Percentiles rank a stretch among this genome's conserved stretches.
Evolutionary conservation across 2,329 filamentous ascomycete genomes (phyloP).

Genomic region (Aspergillus versicolor): DNA sequence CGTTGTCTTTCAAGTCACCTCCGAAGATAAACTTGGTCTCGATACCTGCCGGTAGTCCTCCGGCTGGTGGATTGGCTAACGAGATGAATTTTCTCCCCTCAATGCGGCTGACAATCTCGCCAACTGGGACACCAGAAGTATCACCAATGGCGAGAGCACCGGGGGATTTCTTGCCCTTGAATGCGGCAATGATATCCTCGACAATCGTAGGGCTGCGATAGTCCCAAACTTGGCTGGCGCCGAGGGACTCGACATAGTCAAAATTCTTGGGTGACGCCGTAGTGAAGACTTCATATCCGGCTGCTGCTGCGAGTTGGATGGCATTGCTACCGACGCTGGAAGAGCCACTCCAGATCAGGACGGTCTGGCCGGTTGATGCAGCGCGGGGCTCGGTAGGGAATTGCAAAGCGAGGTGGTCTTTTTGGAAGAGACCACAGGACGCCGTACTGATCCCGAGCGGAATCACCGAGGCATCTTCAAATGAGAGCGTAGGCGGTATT

Average conservation of each 20-base stretch:
- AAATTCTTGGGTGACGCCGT: slow-evolving; percentile 15
- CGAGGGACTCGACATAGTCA: slow-evolving; percentile 41
- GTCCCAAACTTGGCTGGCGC: slow-evolving; percentile 48
- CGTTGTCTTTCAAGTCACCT: slow-evolving; percentile 21
- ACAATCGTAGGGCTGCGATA: slow-evolving; percentile 32
- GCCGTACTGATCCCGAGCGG: slow-evolving; percentile 24
- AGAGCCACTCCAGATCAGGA: slow-evolving; percentile 15
- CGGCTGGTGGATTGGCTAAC: slow-evolving; percentile 1
- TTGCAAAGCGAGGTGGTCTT: slow-evolving; percentile 17
- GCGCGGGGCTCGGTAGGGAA: not conserved
- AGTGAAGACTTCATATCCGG: slow-evolving; percentile 15
- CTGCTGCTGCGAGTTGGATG: slow-evolving; percentile 43
- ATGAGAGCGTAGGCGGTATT: slow-evolving; percentile 16
- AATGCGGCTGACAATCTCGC: slow-evolving; percentile 13
- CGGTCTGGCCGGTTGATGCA: not conserved
- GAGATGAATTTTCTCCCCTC: slow-evolving; percentile 22
- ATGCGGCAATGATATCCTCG: slow-evolving; percentile 13
- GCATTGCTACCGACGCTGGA: slow-evolving; percentile 46
- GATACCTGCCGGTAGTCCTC: slow-evolving; percentile 16
- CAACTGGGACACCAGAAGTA: not conserved
- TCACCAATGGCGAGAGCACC: slow-evolving; percentile 9
- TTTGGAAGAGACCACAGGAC: slow-evolving; percentile 21
- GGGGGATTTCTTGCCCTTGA: slow-evolving; percentile 10
- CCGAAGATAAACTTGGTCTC: slow-evolving; percentile 25
- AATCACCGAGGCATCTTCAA: slow-evolving; percentile 21